phyloP scores from a whole-genome alignment of 768 basidiomycete species.

The Boletus subcaerulescens region DNA sequence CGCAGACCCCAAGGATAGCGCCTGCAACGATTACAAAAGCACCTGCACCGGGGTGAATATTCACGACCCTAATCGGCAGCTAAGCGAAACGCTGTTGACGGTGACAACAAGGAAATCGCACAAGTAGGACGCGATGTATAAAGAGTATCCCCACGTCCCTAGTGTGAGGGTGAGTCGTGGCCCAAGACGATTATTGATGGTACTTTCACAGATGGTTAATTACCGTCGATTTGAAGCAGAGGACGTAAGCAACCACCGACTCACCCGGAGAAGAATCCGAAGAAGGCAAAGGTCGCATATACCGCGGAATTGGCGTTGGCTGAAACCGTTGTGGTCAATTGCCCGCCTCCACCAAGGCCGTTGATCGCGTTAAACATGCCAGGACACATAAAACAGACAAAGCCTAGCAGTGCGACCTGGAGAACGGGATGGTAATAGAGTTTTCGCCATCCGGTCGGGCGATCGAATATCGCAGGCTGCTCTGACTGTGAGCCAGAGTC shows the following conservation, averaged over 20 bases:
- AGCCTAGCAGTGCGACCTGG: slow-evolving; percentile 54
- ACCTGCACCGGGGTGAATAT: slow-evolving; percentile 37
- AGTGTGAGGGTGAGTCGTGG: slow-evolving; percentile 47
- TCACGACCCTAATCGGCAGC: slow-evolving; percentile 41
- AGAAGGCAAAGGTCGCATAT: slow-evolving; percentile 60
- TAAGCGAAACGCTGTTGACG: neutral
- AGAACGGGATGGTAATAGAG: slow-evolving; percentile 51
- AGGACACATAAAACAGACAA: slow-evolving; percentile 57
- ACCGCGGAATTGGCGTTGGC: slow-evolving; percentile 69
- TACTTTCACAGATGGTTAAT: slow-evolving; percentile 36
- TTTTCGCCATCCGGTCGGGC: slow-evolving; percentile 50
- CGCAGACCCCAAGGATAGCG: slow-evolving; percentile 48
- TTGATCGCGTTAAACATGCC: slow-evolving; percentile 80
- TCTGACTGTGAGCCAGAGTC: slow-evolving; percentile 15
- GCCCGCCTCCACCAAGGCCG: slow-evolving; percentile 79
- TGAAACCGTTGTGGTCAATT: slow-evolving; percentile 57
- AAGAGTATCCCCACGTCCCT: slow-evolving; percentile 50
- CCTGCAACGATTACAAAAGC: slow-evolving; percentile 48
- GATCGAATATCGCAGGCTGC: slow-evolving; percentile 36
- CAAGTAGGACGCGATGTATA: slow-evolving; percentile 49
- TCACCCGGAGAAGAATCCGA: slow-evolving; percentile 70
- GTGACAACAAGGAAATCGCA: slow-evolving; percentile 20
- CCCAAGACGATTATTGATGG: slow-evolving; percentile 71
- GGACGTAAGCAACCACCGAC: slow-evolving; percentile 6
- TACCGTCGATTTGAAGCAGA: neutral